Evolutionary conservation across 257 asterid species (phyloP).

Genomic region (Verbena officinalis): DNA sequence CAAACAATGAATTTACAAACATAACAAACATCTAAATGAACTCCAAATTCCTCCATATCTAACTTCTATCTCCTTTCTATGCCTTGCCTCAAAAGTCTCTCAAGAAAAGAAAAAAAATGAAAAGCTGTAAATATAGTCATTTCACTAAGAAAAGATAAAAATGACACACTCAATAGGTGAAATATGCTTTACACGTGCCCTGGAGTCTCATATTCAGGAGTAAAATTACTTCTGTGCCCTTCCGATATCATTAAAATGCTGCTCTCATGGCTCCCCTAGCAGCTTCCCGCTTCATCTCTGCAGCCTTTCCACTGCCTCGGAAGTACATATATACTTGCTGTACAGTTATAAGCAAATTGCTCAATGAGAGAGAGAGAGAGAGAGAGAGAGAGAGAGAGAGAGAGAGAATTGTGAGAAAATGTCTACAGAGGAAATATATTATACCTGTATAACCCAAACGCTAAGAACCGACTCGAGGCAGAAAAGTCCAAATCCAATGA

Average conservation of each 20-base stretch:
- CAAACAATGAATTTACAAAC: constrained; percentile 34
- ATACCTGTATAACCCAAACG: constrained; percentile 97
- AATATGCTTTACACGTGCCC: constrained; percentile 26
- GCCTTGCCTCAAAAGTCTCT: neutral
- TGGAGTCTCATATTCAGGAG: constrained; percentile 5
- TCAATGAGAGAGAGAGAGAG: too few relatives aligned
- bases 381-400: too few relatives aligned
- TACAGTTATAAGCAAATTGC: constrained; percentile 2
- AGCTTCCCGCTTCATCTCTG: constrained; percentile 87
- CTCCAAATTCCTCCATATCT: constrained; percentile 17
- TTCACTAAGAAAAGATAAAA: neutral
- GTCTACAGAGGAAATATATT: neutral
- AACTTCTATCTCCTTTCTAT: constrained; percentile 23
- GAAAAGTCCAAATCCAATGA: constrained; percentile 92
- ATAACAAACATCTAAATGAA: constrained; percentile 6
- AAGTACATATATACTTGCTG: constrained; percentile 96
- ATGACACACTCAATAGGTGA: constrained; percentile 22
- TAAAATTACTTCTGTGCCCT: neutral
- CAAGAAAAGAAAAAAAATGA: constrained; percentile 20
- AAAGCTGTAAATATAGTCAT: constrained; percentile 8
- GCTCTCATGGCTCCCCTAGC: constrained; percentile 68
- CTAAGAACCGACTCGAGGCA: constrained; percentile 86
- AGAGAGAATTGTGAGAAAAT: too few relatives aligned
- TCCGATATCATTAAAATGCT: constrained; percentile 33
- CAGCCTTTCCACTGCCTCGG: constrained; percentile 96